phyloP scores from a whole-genome alignment of 23 red algal genomes.

The Chondrus crispus region DNA sequence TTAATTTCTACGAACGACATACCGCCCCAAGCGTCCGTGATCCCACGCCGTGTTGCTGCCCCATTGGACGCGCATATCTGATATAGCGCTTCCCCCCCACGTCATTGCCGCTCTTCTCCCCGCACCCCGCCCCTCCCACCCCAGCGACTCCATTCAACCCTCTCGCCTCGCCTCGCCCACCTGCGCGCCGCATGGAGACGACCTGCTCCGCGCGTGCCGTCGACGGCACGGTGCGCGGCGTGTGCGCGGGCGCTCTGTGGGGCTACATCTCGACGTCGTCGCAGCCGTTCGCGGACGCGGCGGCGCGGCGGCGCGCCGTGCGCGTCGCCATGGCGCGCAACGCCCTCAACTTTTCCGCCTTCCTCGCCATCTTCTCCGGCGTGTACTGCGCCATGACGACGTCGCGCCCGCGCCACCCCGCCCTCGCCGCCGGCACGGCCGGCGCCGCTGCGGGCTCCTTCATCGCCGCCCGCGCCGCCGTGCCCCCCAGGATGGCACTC shows the following conservation, averaged over 20 bases:
- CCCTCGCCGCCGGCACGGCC: background rate
- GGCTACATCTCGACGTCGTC: background rate
- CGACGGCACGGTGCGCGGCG: conserved; percentile 23
- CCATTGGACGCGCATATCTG: too few relatives aligned
- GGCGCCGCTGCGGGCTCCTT: conserved; percentile 23
- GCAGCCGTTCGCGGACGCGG: background rate
- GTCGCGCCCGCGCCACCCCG: background rate
- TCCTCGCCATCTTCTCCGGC: conserved; percentile 45
- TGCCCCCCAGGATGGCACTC: background rate
- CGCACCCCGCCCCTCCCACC: background rate
- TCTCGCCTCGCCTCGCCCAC: background rate
- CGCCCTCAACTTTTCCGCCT: conserved; percentile 14
- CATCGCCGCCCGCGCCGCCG: background rate
- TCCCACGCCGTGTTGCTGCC: too few relatives aligned
- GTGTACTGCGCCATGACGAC: background rate
- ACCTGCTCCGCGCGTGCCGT: conserved; percentile 39
- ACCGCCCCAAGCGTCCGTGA: too few relatives aligned
- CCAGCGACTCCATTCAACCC: background rate
- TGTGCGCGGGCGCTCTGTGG: conserved; percentile 14
- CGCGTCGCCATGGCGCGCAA: background rate
- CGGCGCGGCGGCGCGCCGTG: background rate
- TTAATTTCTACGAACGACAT: too few relatives aligned
- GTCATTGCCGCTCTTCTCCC: too few relatives aligned
- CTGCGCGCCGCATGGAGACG: background rate
- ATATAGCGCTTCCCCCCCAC: too few relatives aligned